Conservation (phyloP, 2,329 filamentous ascomycete species). For the Talaromyces rugulosus region DNA sequence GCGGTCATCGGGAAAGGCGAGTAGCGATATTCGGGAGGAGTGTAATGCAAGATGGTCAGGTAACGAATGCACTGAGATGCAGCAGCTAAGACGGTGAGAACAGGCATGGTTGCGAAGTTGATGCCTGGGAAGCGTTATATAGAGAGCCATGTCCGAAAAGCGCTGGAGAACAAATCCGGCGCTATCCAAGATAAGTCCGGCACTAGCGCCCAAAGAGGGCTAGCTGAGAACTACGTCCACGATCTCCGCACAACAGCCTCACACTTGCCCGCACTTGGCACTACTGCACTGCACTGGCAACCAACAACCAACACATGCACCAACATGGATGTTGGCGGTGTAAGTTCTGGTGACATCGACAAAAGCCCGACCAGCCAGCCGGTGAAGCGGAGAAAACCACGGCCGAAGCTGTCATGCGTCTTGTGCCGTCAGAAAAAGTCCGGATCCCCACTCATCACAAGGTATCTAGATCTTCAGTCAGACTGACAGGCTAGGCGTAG, state of each 20-base stretch:
- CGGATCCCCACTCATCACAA: background rate
- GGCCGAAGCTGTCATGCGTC: conserved; percentile 11
- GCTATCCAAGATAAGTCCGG: background rate
- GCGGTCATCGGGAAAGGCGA: background rate
- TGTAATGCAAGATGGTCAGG: background rate
- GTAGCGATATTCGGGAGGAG: background rate
- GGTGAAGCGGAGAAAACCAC: conserved; percentile 12
- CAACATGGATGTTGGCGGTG: background rate
- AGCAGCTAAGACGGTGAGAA: background rate
- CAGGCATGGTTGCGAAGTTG: background rate
- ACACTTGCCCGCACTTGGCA: background rate
- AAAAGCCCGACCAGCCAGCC: background rate
- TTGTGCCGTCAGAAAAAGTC: conserved; percentile 19
- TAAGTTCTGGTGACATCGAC: background rate
- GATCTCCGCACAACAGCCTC: background rate
- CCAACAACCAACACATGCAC: background rate
- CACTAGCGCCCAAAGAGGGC: background rate
- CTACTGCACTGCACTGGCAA: no score
- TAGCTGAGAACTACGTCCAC: background rate
- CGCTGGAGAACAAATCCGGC: background rate
- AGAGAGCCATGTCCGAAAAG: background rate
- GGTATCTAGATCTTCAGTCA: background rate
- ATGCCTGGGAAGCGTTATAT: background rate
- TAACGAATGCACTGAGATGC: background rate
- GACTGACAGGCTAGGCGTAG: background rate